Evolutionary conservation across 148 eudicot species (phyloP).

Genomic region (Vaccinium vitisidaea): DNA sequence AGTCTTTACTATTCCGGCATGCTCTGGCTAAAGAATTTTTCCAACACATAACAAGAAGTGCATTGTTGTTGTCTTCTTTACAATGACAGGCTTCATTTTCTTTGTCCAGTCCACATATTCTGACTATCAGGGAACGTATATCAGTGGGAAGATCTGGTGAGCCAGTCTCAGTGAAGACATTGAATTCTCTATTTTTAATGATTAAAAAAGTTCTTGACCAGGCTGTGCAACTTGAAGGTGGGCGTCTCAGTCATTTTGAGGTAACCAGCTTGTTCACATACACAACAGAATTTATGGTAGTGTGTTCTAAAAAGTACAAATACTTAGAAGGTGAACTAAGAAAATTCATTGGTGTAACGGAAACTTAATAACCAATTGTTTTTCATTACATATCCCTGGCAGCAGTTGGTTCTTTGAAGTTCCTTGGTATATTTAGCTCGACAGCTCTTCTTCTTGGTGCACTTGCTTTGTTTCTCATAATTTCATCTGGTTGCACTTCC

Average conservation of each 20-base stretch:
- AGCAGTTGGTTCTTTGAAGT: not conserved
- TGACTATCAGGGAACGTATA: conserved; percentile 84
- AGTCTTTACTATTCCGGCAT: not conserved
- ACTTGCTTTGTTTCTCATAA: not conserved
- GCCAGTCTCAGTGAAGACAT: conserved; percentile 56
- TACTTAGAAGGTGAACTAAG: not conserved
- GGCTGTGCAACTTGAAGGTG: conserved; percentile 64
- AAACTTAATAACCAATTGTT: not conserved
- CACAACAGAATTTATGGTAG: not conserved
- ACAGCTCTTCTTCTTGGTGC: not conserved
- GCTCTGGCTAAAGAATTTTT: not conserved
- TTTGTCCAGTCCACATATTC: conserved; percentile 84
- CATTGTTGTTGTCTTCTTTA: not conserved
- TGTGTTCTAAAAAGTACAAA: not conserved
- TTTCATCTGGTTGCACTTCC: not conserved
- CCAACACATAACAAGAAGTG: not conserved
- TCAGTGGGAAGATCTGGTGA: conserved; percentile 59
- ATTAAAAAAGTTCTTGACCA: conserved; percentile 55
- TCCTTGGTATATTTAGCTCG: not conserved
- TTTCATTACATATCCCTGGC: not conserved
- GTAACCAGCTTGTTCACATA: conserved; percentile 33
- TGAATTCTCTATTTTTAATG: conserved; percentile 48
- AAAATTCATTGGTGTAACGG: not conserved
- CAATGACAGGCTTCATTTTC: conserved; percentile 27
- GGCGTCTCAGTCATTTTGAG: conserved; percentile 88